Evolutionary conservation across 306 rosid species (phyloP).

Genomic region (Betula pendula): DNA sequence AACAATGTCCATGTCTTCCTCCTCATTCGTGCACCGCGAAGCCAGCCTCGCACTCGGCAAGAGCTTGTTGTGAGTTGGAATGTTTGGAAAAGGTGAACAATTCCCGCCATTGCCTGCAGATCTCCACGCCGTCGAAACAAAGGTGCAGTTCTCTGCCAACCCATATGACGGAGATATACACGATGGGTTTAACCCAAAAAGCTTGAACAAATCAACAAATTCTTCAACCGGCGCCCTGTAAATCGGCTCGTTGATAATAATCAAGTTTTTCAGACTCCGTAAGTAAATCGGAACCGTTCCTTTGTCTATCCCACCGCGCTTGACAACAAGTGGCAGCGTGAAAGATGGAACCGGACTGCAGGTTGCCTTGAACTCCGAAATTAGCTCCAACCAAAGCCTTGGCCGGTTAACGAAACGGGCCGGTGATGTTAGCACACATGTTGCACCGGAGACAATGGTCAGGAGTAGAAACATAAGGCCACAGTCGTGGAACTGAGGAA

Average conservation of each 20-base stretch:
- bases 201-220: conserved; percentile 45
- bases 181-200: conserved; percentile 52
- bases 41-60: conserved; percentile 63
- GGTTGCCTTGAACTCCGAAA: conserved; percentile 62
- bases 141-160: conserved; percentile 84
- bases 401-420: conserved; percentile 55
- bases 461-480: conserved; percentile 81
- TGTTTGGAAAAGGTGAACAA: conserved; percentile 25
- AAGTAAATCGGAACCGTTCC: conserved; percentile 42
- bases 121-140: conserved; percentile 81
- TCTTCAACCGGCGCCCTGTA: conserved; percentile 51
- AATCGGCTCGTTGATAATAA: conserved; percentile 74
- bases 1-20: conserved; percentile 57
- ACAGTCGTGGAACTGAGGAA: conserved; percentile 84
- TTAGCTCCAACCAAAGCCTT: conserved; percentile 65
- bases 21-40: neutral
- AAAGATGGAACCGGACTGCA: conserved; percentile 86
- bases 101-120: neutral
- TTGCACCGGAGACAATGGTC: conserved; percentile 67
- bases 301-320: conserved; percentile 51
- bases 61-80: conserved; percentile 59
- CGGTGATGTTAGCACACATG: conserved; percentile 67
- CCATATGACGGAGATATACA: conserved; percentile 77
- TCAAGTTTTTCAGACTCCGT: conserved; percentile 50
- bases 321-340: conserved; percentile 61